Conservation (phyloP, 345 rosid genomes). For the Mangifera indica region DNA sequence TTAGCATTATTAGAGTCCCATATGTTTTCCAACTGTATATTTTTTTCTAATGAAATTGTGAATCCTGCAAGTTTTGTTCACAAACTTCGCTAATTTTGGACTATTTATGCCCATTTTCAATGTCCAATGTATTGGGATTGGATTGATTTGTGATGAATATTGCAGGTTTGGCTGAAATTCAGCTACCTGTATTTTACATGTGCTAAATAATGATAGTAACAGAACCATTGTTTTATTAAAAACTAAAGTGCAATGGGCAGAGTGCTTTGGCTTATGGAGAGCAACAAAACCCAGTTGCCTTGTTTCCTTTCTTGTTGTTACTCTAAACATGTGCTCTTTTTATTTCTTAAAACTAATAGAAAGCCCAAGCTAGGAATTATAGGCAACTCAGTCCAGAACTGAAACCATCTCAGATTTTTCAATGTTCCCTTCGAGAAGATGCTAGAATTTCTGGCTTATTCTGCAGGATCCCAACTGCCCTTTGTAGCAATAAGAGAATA, state of each 20-base stretch:
- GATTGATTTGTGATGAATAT: not conserved
- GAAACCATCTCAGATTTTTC: no score
- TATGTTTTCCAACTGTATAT: not conserved
- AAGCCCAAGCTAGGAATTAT: no score
- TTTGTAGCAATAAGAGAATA: no score
- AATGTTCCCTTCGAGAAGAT: no score
- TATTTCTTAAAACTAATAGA: no score
- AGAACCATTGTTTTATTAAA: not conserved
- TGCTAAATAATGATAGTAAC: not conserved
- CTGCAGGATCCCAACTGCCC: no score
- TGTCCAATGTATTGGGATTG: not conserved
- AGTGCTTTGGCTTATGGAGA: not conserved
- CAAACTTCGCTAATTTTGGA: not conserved
- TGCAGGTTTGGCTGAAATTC: not conserved
- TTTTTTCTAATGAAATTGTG: not conserved
- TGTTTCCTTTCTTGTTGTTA: no score
- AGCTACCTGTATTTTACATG: not conserved
- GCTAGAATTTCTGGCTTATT: no score
- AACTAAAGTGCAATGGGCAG: not conserved
- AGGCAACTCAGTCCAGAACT: no score
- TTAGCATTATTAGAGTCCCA: not conserved
- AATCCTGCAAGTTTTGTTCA: not conserved
- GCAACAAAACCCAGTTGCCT: no score
- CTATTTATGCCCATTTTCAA: not conserved
- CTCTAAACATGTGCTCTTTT: no score